These are phyloP conservation scores for Cucumis melo DNA, from an alignment of 306 rosid genomes.

Conservation along the genomic window DNA sequence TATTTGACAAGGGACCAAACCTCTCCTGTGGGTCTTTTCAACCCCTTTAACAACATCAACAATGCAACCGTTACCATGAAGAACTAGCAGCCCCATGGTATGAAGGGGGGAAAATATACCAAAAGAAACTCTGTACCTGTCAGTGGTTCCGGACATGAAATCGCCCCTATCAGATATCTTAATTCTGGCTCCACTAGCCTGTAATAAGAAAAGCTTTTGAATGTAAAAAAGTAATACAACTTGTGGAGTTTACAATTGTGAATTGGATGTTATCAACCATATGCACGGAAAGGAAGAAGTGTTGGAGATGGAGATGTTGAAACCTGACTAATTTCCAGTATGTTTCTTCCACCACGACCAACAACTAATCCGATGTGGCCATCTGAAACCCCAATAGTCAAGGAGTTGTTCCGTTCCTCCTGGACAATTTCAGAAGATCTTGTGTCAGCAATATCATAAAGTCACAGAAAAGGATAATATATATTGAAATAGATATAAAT, in stretches of 20 bases:
- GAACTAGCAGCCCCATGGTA: not conserved
- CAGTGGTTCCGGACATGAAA: slow-evolving; percentile 92
- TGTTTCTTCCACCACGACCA: slow-evolving; percentile 97
- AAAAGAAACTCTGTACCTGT: slow-evolving; percentile 36
- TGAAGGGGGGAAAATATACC: not conserved
- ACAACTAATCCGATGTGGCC: slow-evolving; percentile 89
- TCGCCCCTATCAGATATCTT: slow-evolving; percentile 98
- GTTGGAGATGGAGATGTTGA: not conserved
- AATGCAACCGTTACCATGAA: not conserved
- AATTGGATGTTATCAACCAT: not conserved
- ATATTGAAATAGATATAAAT: too few species aligned
- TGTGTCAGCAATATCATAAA: not conserved
- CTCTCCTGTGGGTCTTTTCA: too few species aligned
- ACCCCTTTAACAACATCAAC: not conserved
- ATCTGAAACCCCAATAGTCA: slow-evolving; percentile 86
- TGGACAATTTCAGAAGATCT: slow-evolving; percentile 15
- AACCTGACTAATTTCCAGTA: slow-evolving; percentile 94
- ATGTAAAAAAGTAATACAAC: not conserved
- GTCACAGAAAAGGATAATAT: not conserved
- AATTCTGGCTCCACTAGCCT: slow-evolving; percentile 95
- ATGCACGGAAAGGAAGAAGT: not conserved
- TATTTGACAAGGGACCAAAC: too few species aligned
- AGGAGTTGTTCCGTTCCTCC: slow-evolving; percentile 79
- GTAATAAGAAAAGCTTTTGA: slow-evolving; percentile 16
- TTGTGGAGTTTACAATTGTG: not conserved